Conservation (phyloP, 495 filamentous ascomycete genomes). For the Tuber microsphaerosporum region DNA sequence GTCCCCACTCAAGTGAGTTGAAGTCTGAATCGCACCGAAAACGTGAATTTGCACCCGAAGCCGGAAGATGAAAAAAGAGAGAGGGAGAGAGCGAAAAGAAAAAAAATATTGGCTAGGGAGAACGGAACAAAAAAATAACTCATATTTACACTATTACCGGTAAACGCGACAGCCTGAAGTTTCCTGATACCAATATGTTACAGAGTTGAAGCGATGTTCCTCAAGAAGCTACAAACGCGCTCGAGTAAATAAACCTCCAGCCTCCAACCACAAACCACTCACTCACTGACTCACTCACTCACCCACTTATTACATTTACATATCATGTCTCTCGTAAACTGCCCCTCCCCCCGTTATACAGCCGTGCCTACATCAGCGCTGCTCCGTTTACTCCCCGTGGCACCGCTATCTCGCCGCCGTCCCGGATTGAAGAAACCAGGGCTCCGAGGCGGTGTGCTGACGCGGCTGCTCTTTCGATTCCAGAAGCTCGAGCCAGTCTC, state of each 20-base stretch:
- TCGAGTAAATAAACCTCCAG: neutral
- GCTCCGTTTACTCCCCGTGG: neutral
- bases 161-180: neutral
- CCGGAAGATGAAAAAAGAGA: neutral
- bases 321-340: neutral
- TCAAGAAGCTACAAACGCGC: neutral
- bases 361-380: neutral
- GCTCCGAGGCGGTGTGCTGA: conserved; percentile 16
- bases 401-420: neutral
- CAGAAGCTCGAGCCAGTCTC: conserved; percentile 28
- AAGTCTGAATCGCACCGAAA: neutral
- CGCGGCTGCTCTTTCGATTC: conserved; percentile 18
- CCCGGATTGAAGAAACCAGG: conserved; percentile 11
- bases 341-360: neutral
- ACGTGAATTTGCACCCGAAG: neutral
- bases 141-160: neutral
- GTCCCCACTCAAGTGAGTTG: neutral
- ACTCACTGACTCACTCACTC: too few species aligned
- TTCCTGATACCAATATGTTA: neutral
- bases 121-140: neutral
- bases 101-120: neutral
- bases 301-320: neutral
- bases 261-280: neutral
- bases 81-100: too few species aligned
- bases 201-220: neutral